Evolutionary conservation across 768 basidiomycete species (phyloP).

Genomic region (Mycena venus): DNA sequence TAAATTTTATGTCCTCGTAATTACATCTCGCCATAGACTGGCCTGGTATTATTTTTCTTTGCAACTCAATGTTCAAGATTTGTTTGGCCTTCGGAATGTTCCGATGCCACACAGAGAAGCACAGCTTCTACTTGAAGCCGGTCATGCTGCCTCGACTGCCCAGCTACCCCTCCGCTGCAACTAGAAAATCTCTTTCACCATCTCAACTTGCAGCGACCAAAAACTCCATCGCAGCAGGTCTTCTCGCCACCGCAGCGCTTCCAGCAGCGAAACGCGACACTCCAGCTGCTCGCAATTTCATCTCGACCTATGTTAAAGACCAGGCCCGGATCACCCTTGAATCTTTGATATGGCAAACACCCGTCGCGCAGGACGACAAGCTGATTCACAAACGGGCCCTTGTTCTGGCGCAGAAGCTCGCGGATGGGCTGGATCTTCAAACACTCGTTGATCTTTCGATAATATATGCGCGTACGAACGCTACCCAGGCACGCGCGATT

Average conservation of each 20-base stretch:
- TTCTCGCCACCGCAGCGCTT: conserved; percentile 62
- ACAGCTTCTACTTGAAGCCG: background rate
- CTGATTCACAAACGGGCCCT: conserved; percentile 64
- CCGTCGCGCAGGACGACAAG: conserved; percentile 51
- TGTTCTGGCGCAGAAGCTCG: conserved; percentile 69
- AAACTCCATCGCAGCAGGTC: conserved; percentile 57
- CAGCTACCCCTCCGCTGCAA: conserved; percentile 65
- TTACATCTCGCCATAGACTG: no score
- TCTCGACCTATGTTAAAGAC: conserved; percentile 72
- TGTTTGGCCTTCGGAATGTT: background rate
- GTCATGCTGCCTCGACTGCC: conserved; percentile 51
- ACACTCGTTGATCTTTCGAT: conserved; percentile 76
- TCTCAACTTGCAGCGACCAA: conserved; percentile 63
- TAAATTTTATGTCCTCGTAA: no score
- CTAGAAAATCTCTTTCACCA: conserved; percentile 63
- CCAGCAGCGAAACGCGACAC: conserved; percentile 62
- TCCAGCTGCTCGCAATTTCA: conserved; percentile 59
- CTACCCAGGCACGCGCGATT: conserved; percentile 59
- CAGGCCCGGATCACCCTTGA: conserved; percentile 66
- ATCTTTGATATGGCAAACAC: conserved; percentile 68
- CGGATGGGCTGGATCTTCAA: conserved; percentile 59
- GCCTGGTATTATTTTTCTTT: no score
- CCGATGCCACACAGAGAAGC: background rate
- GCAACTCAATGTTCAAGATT: background rate
- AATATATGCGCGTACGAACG: conserved; percentile 61